These are phyloP conservation scores for Penicillium flavigenum DNA, from an alignment of 495 filamentous ascomycete species.

Conservation along the genomic window DNA sequence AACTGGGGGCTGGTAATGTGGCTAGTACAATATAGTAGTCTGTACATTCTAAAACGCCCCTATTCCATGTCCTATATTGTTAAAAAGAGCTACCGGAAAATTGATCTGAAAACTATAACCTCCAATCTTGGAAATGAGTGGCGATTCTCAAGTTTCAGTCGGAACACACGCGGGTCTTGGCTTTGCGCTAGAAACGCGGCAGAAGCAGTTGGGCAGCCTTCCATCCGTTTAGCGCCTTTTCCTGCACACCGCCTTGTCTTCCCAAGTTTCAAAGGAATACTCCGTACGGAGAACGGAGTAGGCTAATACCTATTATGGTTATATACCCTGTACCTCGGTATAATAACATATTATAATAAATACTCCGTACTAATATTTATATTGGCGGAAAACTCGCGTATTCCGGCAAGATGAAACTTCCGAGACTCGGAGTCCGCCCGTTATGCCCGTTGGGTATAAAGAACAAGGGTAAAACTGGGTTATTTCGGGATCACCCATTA, in stretches of 20 bases:
- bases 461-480: neutral
- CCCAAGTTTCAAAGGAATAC: neutral
- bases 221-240: neutral
- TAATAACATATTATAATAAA: neutral
- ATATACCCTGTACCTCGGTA: neutral
- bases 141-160: constrained; percentile 18
- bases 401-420: neutral
- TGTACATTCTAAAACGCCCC: neutral
- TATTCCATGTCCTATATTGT: neutral
- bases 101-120: neutral
- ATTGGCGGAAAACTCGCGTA: neutral
- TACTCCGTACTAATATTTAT: neutral
- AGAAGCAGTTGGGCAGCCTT: constrained; percentile 29
- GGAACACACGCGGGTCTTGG: constrained; percentile 31
- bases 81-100: constrained; percentile 7
- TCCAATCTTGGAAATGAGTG: neutral
- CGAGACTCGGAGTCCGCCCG: constrained; percentile 6
- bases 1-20: neutral
- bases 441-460: neutral
- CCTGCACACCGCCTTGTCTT: neutral
- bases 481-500: neutral
- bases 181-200: constrained; percentile 39
- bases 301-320: neutral
- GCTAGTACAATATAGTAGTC: too few relatives aligned
- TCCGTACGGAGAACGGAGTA: too few relatives aligned